Base-by-base conservation (phyloP, 2,329 filamentous ascomycete species). In the Phoma herbarum region DNA sequence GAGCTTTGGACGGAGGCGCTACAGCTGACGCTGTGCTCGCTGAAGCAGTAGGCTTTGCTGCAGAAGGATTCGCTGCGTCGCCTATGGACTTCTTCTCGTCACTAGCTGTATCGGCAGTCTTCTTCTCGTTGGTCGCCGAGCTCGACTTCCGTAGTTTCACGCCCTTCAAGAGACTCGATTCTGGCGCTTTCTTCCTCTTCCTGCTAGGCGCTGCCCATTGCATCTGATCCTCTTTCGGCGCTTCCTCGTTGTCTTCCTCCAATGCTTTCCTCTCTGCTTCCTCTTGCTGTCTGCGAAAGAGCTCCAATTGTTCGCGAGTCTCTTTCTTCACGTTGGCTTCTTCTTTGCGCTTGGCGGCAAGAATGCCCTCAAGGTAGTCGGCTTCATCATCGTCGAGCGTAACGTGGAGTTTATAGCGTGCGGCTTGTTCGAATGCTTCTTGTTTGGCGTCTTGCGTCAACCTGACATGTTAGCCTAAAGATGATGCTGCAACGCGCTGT, bases 361-460 rank as follows among this genome's bases (percentile, higher is more conserved):
- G 77, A 2, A 89, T 78, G 0, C 83, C 84, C 60, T 88, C 80
- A 23, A 95, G 78, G 65, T 92, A 94, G 20, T 90, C 90, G 49
- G 90, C 83, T 79, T 94, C 91, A 72, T 93, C 90, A 59, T 92
- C 90, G 72, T 94, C 89, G 28, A 95, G 82, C 3, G 89, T 83
- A 74, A 93, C 93, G 79, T 94, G 91, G 69, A 94, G 91, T 70
- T 86, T 86, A 51, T 94, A 80, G 64, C 84, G 84, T 62, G 84
- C 85, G 62, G 88, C 74, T 76, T 94, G 91, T 75, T 93, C 91
- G 75, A 93, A 92, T 94, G 90, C 76, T 93, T 94, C 90, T 78
- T 94, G 89, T 77, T 93, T 93, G 57, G 90, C 90, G 64, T 88
- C 90, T 90, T 64, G 28, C 41, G 56, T 59, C 62, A 64, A 69